A percentile compares a stretch with the other conserved stretches of the same genome.
Evolutionary conservation across 2,329 filamentous ascomycete genomes (phyloP).

Genomic region (Aureobasidium subglaciale): DNA sequence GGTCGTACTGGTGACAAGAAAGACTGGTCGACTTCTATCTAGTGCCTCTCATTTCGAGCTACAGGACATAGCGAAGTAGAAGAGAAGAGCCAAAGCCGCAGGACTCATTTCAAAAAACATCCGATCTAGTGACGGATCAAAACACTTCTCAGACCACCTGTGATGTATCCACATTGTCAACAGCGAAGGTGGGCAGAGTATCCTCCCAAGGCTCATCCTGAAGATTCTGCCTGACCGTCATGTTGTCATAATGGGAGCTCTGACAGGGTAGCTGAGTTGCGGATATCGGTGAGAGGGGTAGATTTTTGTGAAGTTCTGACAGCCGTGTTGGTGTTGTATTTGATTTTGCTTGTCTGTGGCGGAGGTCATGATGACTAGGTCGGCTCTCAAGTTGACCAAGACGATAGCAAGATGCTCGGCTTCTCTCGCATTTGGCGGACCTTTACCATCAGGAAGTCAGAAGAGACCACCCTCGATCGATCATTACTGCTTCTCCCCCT

Average conservation of each 20-base stretch:
- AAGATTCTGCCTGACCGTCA: neutral
- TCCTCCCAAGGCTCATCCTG: neutral
- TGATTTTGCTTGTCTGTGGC: neutral
- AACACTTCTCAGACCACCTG: no score
- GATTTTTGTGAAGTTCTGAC: neutral
- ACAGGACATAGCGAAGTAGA: no score
- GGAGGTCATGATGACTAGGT: neutral
- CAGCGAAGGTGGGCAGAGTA: no score
- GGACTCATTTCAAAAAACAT: no score
- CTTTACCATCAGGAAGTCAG: conserved; percentile 6
- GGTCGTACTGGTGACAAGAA: no score
- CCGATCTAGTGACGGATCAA: no score
- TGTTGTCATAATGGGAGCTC: neutral
- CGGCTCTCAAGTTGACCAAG: neutral
- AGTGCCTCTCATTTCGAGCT: no score
- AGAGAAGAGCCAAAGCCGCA: no score
- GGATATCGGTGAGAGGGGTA: neutral
- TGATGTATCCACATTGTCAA: no score
- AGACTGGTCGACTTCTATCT: no score
- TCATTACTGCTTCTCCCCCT: neutral
- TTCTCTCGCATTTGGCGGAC: neutral
- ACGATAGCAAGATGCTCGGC: neutral
- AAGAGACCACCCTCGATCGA: neutral
- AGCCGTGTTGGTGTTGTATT: neutral
- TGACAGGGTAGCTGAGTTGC: neutral